These are phyloP conservation scores for Avena eriantha DNA, from an alignment of 176 grass and related monocot genomes.

Conservation along the genomic window DNA sequence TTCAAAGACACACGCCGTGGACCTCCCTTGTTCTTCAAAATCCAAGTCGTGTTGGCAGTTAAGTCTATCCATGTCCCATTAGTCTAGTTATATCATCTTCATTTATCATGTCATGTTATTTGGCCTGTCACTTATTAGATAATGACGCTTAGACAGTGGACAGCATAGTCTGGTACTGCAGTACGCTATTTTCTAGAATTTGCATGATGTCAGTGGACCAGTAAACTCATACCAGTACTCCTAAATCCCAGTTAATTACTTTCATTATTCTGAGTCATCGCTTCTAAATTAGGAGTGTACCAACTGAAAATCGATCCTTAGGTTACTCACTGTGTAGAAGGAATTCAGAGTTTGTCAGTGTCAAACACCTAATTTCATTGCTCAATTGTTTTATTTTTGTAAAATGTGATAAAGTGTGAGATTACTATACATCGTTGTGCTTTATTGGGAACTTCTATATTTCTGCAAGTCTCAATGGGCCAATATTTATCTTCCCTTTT, in stretches of 20 bases:
- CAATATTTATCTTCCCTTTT: not conserved
- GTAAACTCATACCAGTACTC: not conserved
- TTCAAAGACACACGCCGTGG: not conserved
- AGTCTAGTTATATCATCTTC: not conserved
- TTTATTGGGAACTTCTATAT: not conserved
- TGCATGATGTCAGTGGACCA: not conserved
- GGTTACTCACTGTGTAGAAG: not conserved
- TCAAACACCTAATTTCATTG: not conserved
- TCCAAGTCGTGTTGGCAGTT: constrained; percentile 29
- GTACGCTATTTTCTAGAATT: not conserved
- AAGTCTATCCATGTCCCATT: constrained; percentile 7
- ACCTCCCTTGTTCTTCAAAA: constrained; percentile 1
- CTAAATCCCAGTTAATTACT: not conserved
- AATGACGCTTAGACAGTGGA: not conserved
- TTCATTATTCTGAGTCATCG: not conserved
- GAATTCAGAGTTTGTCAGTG: not conserved
- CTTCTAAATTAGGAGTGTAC: not conserved
- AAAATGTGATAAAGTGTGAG: not conserved
- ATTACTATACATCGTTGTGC: not conserved
- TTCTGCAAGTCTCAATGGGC: not conserved
- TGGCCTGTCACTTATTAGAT: not conserved
- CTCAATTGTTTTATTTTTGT: not conserved
- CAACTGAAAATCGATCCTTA: not conserved
- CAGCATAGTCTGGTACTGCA: not conserved
- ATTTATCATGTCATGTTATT: constrained; percentile 5